phyloP scores from a whole-genome alignment of 1,139 yeast species.

The Ogataea hybrid region DNA sequence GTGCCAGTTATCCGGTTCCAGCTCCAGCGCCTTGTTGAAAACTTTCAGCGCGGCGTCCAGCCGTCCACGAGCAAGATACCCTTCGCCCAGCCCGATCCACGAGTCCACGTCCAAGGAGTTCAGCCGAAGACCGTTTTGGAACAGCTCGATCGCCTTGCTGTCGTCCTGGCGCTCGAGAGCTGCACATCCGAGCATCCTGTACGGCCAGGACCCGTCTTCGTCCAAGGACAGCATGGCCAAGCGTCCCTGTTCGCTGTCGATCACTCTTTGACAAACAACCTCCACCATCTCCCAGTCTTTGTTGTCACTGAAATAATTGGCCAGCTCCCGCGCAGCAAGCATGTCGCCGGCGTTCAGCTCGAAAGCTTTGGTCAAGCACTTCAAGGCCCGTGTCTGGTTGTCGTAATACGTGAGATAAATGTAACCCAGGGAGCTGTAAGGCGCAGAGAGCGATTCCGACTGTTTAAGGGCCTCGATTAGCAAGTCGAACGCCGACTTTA shows the following conservation, averaged over 20 bases:
- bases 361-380: conserved; percentile 87
- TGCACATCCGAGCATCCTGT: conserved; percentile 79
- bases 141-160: conserved; percentile 81
- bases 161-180: conserved; percentile 71
- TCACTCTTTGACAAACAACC: conserved; percentile 60
- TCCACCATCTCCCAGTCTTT: conserved; percentile 88
- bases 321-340: conserved; percentile 70
- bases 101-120: conserved; percentile 67
- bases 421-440: conserved; percentile 77
- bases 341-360: conserved; percentile 80
- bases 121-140: conserved; percentile 79
- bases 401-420: conserved; percentile 56
- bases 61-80: conserved; percentile 82
- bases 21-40: conserved; percentile 58
- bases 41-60: conserved; percentile 85
- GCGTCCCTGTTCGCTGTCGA: conserved; percentile 61
- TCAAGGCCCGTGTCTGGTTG: conserved; percentile 71
- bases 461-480: conserved; percentile 65
- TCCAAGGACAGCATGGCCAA: conserved; percentile 44
- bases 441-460: conserved; percentile 64
- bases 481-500: conserved; percentile 47
- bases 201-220: conserved; percentile 70
- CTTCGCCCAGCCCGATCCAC: conserved; percentile 95
- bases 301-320: conserved; percentile 59
- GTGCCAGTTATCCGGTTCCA: conserved; percentile 56